Conservation (phyloP, 2,329 filamentous ascomycete species). For the Pseudomassariella vexata region DNA sequence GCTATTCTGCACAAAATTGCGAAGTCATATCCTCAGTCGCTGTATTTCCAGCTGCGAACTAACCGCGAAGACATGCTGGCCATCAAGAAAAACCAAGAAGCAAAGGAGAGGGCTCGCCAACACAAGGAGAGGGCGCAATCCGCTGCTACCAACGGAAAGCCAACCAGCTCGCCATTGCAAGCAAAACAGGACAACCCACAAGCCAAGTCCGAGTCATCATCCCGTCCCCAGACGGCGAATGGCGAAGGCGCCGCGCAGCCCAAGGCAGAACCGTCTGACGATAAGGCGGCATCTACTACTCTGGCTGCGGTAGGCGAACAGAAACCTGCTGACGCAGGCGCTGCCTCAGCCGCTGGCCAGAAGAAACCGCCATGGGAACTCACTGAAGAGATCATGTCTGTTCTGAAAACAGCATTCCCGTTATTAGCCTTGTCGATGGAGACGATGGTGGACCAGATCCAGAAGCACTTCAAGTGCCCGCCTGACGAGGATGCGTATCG, state of each 20-base stretch:
- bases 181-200: slow-evolving; percentile 49
- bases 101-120: slow-evolving; percentile 58
- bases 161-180: slow-evolving; percentile 40
- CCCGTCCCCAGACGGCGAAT: slow-evolving; percentile 46
- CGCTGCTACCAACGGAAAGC: slow-evolving; percentile 36
- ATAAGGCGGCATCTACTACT: slow-evolving; percentile 15
- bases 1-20: slow-evolving; percentile 87
- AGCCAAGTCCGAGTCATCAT: slow-evolving; percentile 29
- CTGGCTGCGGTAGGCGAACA: slow-evolving; percentile 18
- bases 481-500: slow-evolving; percentile 97
- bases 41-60: slow-evolving; percentile 93
- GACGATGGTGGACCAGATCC: slow-evolving; percentile 98
- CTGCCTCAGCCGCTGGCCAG: slow-evolving; percentile 28
- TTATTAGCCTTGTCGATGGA: slow-evolving; percentile 96
- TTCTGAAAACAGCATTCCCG: slow-evolving; percentile 94
- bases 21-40: slow-evolving; percentile 88
- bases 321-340: slow-evolving; percentile 18
- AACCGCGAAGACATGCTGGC: slow-evolving; percentile 88
- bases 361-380: slow-evolving; percentile 92
- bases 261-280: slow-evolving; percentile 39
- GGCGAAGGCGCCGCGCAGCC: slow-evolving; percentile 33
- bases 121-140: slow-evolving; percentile 43
- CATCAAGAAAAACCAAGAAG: slow-evolving; percentile 84
- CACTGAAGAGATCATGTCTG: slow-evolving; percentile 90
- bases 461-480: slow-evolving; percentile 98